Evolutionary conservation across 1,284 basidiomycete genomes (phyloP).

Genomic region (Chalciporus sp.): DNA sequence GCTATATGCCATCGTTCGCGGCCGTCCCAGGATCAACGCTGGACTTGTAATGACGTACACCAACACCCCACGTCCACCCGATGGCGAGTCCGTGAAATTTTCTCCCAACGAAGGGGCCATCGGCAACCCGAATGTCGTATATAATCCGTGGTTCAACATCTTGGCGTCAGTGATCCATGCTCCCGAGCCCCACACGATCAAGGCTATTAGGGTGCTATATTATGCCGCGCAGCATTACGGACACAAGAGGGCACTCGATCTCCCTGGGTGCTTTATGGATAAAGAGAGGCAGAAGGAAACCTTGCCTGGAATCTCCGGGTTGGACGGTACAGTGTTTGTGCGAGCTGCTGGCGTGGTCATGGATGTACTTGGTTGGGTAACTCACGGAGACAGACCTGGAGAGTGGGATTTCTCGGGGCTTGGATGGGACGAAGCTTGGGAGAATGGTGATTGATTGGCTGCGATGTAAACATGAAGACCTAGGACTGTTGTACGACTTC

Average conservation of each 20-base stretch:
- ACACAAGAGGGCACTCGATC: conserved; percentile 41
- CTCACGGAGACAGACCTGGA: conserved; percentile 50
- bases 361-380: conserved; percentile 63
- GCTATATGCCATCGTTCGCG: conserved; percentile 50
- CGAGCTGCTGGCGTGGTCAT: conserved; percentile 64
- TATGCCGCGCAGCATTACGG: conserved; percentile 56
- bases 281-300: conserved; percentile 41
- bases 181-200: conserved; percentile 63
- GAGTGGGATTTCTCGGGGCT: conserved; percentile 64
- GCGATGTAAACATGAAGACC: neutral
- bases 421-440: conserved; percentile 74
- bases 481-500: neutral
- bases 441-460: neutral
- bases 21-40: conserved; percentile 59
- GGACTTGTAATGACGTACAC: conserved; percentile 58
- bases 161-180: conserved; percentile 55
- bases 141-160: conserved; percentile 63
- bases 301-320: conserved; percentile 42
- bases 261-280: conserved; percentile 46
- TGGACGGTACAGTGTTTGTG: conserved; percentile 68
- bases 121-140: conserved; percentile 40
- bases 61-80: conserved; percentile 43
- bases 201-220: conserved; percentile 58
- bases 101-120: conserved; percentile 19
- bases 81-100: conserved; percentile 4